Evolutionary conservation across 2,329 filamentous ascomycete genomes (phyloP).

Genomic region (Sarocladium brachiariae): DNA sequence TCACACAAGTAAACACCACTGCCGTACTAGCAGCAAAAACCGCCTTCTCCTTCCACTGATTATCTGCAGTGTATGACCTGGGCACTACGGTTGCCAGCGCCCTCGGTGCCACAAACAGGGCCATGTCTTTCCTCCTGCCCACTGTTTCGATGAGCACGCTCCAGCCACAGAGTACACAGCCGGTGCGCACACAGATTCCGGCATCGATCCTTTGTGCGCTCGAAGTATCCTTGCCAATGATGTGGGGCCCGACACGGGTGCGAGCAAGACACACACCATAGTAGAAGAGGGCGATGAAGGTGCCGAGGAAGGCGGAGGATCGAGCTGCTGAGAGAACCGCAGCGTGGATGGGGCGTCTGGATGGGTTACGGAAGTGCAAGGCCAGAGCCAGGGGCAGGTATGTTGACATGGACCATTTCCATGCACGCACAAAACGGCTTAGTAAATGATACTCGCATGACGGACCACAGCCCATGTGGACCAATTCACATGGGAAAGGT

Average conservation of each 20-base stretch:
- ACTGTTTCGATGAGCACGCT: constrained; percentile 68
- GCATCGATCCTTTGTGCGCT: constrained; percentile 47
- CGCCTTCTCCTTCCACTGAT: constrained; percentile 60
- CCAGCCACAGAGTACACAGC: constrained; percentile 73
- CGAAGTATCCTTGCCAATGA: constrained; percentile 49
- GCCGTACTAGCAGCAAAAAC: constrained; percentile 63
- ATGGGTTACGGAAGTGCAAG: constrained; percentile 47
- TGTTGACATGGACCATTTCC: constrained; percentile 66
- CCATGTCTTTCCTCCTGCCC: constrained; percentile 63
- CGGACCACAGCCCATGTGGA: constrained; percentile 70
- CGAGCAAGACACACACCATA: constrained; percentile 76
- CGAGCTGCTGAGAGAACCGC: constrained; percentile 56
- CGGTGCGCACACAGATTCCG: constrained; percentile 62
- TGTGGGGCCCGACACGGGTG: constrained; percentile 62
- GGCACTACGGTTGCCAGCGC: constrained; percentile 71
- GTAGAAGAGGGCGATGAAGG: constrained; percentile 75
- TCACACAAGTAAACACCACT: constrained; percentile 60
- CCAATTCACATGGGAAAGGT: constrained; percentile 76
- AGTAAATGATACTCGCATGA: constrained; percentile 70
- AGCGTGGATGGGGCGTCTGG: constrained; percentile 37
- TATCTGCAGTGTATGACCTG: constrained; percentile 53
- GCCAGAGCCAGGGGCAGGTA: constrained; percentile 70
- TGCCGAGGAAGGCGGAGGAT: constrained; percentile 70
- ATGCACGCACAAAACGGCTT: constrained; percentile 60
- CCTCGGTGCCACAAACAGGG: constrained; percentile 73